Evolutionary conservation across 768 basidiomycete species (phyloP).

Genomic region (Leccinum rimulosum): DNA sequence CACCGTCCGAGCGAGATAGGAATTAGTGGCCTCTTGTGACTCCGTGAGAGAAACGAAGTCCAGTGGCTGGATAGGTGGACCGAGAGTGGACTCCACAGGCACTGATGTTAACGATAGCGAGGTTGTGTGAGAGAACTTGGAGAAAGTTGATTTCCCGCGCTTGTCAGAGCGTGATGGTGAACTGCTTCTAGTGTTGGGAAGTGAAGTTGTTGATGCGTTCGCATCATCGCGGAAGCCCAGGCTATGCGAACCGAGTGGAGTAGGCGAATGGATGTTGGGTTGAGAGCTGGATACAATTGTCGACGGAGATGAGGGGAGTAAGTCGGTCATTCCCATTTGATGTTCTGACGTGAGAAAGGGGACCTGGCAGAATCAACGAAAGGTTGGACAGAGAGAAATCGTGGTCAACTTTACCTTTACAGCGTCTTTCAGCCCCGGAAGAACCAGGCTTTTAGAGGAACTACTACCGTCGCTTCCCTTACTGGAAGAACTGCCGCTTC

Average conservation of each 20-base stretch:
- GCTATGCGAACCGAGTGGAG: constrained; percentile 33
- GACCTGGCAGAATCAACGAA: constrained; percentile 39
- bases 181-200: constrained; percentile 35
- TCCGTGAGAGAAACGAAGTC: constrained; percentile 60
- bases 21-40: constrained; percentile 56
- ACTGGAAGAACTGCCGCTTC: constrained; percentile 49
- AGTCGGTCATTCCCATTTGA: constrained; percentile 62
- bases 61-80: constrained; percentile 59
- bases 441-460: constrained; percentile 31
- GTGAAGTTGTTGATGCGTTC: constrained; percentile 39
- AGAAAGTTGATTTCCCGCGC: constrained; percentile 20
- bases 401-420: constrained; percentile 50
- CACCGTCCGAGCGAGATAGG: constrained; percentile 69
- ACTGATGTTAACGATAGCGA: constrained; percentile 36
- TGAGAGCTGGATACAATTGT: constrained; percentile 38
- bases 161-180: constrained; percentile 27
- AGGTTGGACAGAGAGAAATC: background rate
- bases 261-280: constrained; percentile 37
- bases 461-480: constrained; percentile 34
- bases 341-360: constrained; percentile 69
- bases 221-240: constrained; percentile 30
- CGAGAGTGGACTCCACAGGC: constrained; percentile 30
- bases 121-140: constrained; percentile 30
- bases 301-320: constrained; percentile 74
- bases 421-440: constrained; percentile 70